These are phyloP conservation scores for Nyssa sinensis DNA, from an alignment of 148 eudicot genomes.

Conservation along the genomic window DNA sequence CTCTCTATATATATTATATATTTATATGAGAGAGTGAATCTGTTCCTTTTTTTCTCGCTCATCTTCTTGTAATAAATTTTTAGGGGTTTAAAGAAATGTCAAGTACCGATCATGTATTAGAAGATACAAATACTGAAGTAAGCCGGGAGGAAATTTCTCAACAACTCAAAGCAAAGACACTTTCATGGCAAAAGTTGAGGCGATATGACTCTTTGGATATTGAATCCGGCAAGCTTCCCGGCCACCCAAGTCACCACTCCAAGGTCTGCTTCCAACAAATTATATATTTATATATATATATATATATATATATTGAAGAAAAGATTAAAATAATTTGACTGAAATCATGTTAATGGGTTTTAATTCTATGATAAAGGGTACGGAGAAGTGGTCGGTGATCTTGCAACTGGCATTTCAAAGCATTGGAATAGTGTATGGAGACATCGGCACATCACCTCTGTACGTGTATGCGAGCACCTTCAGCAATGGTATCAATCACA, in stretches of 20 bases:
- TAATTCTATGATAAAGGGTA: background rate
- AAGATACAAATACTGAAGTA: background rate
- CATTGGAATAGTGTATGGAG: constrained; percentile 43
- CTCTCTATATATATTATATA: no score
- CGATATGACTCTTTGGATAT: constrained; percentile 40
- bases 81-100: no score
- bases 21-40: background rate
- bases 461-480: constrained; percentile 45
- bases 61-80: no score
- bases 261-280: constrained; percentile 15
- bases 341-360: background rate
- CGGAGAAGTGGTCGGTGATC: constrained; percentile 25
- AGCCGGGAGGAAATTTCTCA: background rate
- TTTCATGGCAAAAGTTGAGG: background rate
- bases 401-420: constrained; percentile 43
- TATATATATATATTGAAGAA: background rate
- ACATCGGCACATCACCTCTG: constrained; percentile 44
- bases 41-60: no score
- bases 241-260: constrained; percentile 20
- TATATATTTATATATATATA: background rate
- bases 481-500: constrained; percentile 27
- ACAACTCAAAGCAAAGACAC: background rate
- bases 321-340: no score
- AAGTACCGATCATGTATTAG: background rate
- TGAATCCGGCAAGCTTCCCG: constrained; percentile 31